These are phyloP conservation scores for Colletotrichum sp. DNA, from an alignment of 2,329 filamentous ascomycete genomes.

Conservation along the genomic window DNA sequence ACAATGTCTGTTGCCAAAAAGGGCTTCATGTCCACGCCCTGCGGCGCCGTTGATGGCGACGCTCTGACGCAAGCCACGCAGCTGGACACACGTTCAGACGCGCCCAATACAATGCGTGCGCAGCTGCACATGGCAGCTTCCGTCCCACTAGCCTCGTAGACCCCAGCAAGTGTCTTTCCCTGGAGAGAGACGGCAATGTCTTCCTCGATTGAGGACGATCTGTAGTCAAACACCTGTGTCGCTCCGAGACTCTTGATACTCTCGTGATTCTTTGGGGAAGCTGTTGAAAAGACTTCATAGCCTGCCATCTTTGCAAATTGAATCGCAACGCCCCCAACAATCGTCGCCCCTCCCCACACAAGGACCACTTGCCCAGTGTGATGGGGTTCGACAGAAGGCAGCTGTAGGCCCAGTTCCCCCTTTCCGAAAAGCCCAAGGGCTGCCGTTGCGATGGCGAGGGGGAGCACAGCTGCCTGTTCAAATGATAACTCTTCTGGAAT, in stretches of 20 bases:
- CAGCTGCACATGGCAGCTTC: background rate
- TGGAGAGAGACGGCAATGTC: background rate
- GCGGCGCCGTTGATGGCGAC: background rate
- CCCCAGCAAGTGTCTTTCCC: background rate
- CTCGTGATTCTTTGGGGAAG: background rate
- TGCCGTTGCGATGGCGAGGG: background rate
- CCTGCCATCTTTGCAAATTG: background rate
- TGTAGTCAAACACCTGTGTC: background rate
- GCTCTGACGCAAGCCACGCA: background rate
- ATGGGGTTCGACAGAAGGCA: background rate
- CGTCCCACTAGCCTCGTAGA: background rate
- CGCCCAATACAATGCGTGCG: background rate
- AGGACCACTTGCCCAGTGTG: background rate
- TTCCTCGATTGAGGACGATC: background rate
- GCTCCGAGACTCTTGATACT: background rate
- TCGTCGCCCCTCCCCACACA: background rate
- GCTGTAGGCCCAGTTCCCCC: background rate
- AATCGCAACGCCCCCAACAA: background rate
- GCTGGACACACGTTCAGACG: background rate
- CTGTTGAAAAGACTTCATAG: background rate
- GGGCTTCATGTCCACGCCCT: background rate
- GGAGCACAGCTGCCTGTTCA: background rate
- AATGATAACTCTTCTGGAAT: background rate
- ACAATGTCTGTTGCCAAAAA: background rate
- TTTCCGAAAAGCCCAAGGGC: background rate